phyloP scores from a whole-genome alignment of 495 filamentous ascomycete species.

The Tuber brumale region DNA sequence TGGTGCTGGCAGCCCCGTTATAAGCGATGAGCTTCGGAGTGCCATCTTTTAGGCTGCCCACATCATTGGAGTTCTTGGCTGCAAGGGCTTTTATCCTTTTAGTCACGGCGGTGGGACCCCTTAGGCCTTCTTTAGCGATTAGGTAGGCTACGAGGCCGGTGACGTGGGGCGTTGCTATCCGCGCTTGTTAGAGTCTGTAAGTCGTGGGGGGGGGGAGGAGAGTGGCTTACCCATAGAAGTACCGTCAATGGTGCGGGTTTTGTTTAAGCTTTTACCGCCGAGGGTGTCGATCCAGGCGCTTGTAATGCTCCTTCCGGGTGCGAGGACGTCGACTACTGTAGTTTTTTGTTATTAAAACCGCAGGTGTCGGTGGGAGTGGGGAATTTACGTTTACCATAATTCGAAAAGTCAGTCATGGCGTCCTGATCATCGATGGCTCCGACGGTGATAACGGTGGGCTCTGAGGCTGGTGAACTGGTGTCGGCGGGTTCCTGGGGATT shows the following conservation, averaged over 20 bases:
- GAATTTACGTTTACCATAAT: slow-evolving; percentile 8
- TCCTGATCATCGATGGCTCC: slow-evolving; percentile 49
- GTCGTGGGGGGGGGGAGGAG: background rate
- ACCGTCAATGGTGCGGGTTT: slow-evolving; percentile 43
- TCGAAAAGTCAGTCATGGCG: slow-evolving; percentile 42
- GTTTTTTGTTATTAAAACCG: background rate
- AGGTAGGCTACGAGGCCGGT: slow-evolving; percentile 55
- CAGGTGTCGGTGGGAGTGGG: background rate
- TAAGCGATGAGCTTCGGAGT: slow-evolving; percentile 41
- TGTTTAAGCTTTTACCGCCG: background rate
- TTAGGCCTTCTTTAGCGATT: slow-evolving; percentile 43
- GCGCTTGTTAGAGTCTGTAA: slow-evolving; percentile 12
- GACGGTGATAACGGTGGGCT: slow-evolving; percentile 50
- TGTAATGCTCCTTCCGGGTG: slow-evolving; percentile 43
- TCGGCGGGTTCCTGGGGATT: slow-evolving; percentile 20
- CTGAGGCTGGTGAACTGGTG: slow-evolving; percentile 51
- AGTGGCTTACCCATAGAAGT: slow-evolving; percentile 43
- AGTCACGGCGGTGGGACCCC: slow-evolving; percentile 39
- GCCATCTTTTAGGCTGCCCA: slow-evolving; percentile 26
- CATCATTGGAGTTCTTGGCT: slow-evolving; percentile 20
- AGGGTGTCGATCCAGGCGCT: slow-evolving; percentile 42
- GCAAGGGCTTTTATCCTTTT: slow-evolving; percentile 43
- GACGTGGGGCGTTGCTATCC: slow-evolving; percentile 52
- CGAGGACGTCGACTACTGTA: slow-evolving; percentile 45
- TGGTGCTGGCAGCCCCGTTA: slow-evolving; percentile 29